These are phyloP conservation scores for Aspergillus pseudotamarii DNA, from an alignment of 2,329 filamentous ascomycete genomes.

Conservation along the genomic window DNA sequence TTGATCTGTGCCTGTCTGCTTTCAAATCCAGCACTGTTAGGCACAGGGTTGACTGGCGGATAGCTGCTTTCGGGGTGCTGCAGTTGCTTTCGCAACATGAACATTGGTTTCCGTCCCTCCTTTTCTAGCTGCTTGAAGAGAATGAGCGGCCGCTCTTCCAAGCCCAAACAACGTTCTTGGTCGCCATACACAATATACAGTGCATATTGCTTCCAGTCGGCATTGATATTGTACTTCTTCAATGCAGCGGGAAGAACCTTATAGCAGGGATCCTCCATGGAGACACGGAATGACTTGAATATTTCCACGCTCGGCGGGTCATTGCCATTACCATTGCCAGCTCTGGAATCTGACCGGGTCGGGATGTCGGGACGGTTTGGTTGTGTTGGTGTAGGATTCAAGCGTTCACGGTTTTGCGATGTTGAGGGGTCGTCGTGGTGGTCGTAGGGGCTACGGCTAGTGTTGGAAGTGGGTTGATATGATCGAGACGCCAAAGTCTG, in stretches of 20 bases:
- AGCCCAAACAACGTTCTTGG: conserved; percentile 86
- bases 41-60: conserved; percentile 28
- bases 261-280: conserved; percentile 96
- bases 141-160: conserved; percentile 92
- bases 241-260: conserved; percentile 94
- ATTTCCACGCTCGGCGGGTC: conserved; percentile 72
- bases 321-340: conserved; percentile 29
- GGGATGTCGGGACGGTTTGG: conserved; percentile 36
- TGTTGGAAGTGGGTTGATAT: conserved; percentile 39
- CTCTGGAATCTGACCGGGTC: conserved; percentile 34
- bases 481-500: conserved; percentile 49
- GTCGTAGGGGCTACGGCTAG: conserved; percentile 38
- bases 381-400: conserved; percentile 35
- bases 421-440: conserved; percentile 41
- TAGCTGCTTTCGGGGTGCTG: conserved; percentile 48
- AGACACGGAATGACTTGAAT: conserved; percentile 97
- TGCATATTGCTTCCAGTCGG: conserved; percentile 95
- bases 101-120: conserved; percentile 98
- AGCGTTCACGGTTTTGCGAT: conserved; percentile 35
- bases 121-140: conserved; percentile 97
- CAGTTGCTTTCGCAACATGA: conserved; percentile 82
- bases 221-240: conserved; percentile 98
- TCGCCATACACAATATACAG: conserved; percentile 99
- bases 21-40: conserved; percentile 37
- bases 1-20: conserved; percentile 34